Conservation (phyloP, 805 yeast genomes). For the Lachancea cidri region DNA sequence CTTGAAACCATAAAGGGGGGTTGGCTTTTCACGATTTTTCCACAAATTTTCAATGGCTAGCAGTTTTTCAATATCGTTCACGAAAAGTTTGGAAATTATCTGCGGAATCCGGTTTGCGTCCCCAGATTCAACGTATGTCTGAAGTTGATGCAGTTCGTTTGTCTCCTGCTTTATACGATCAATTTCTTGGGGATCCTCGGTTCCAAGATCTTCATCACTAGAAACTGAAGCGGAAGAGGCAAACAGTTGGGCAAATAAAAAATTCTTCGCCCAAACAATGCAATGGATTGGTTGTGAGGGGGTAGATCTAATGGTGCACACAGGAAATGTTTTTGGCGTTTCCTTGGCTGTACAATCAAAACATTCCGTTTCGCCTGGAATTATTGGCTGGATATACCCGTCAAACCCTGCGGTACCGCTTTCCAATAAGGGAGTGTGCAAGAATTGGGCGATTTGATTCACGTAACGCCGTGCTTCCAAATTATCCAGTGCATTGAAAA, state of each 20-base stretch:
- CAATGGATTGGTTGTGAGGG: constrained; percentile 96
- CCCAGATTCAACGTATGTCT: constrained; percentile 33
- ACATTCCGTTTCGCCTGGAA: constrained; percentile 80
- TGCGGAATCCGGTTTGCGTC: constrained; percentile 32
- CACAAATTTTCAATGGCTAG: constrained; percentile 68
- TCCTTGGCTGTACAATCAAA: constrained; percentile 87
- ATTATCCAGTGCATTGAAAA: constrained; percentile 92
- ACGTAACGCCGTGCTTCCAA: constrained; percentile 89
- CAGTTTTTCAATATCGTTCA: constrained; percentile 73
- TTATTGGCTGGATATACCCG: constrained; percentile 92
- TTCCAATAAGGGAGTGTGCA: constrained; percentile 76
- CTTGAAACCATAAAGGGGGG: constrained; percentile 41
- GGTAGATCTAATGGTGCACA: constrained; percentile 93
- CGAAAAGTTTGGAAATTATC: constrained; percentile 57
- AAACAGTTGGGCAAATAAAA: constrained; percentile 76
- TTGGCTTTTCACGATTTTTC: constrained; percentile 68
- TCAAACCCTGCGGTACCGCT: constrained; percentile 92
- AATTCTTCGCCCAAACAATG: constrained; percentile 96
- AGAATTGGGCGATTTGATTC: constrained; percentile 71
- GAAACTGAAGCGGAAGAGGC: constrained; percentile 41
- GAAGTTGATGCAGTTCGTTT: constrained; percentile 54
- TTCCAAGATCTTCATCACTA: constrained; percentile 44
- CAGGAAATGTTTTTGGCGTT: constrained; percentile 88
- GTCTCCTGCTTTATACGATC: constrained; percentile 61
- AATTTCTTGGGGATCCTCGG: constrained; percentile 59